phyloP scores from a whole-genome alignment of 495 filamentous ascomycete genomes.

The Neurospora intermedia region DNA sequence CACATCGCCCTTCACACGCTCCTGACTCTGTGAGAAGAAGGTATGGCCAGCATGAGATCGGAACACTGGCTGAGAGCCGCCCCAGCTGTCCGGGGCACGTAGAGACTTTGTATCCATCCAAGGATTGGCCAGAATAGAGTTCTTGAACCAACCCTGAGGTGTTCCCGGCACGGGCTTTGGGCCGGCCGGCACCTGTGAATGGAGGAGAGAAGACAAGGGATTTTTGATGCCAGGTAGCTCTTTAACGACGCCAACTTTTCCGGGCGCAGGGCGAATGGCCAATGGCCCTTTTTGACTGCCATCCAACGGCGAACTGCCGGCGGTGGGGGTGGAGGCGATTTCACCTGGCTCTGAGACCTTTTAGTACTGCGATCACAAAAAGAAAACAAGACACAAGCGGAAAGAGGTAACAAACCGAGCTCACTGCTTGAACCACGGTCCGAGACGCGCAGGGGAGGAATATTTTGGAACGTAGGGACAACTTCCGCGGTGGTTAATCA shows the following conservation, averaged over 20 bases:
- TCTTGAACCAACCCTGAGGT: constrained; percentile 8
- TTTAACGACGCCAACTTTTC: background rate
- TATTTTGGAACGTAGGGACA: background rate
- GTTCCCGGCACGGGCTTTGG: background rate
- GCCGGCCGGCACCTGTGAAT: background rate
- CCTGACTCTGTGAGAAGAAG: background rate
- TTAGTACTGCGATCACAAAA: background rate
- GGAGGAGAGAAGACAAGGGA: background rate
- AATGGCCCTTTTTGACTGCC: background rate
- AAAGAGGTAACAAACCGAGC: background rate
- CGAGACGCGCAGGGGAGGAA: background rate
- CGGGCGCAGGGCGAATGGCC: background rate
- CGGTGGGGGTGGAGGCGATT: background rate
- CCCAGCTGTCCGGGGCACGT: background rate
- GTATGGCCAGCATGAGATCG: background rate
- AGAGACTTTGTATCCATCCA: background rate
- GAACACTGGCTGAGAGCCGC: background rate
- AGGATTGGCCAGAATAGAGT: background rate
- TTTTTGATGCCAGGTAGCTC: background rate
- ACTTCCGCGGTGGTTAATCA: background rate
- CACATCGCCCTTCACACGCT: background rate
- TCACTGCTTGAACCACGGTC: background rate
- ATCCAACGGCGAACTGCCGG: background rate
- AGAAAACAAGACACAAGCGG: background rate
- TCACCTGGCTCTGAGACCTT: background rate